These are phyloP conservation scores for Ustilago curta DNA, from an alignment of 1,284 basidiomycete genomes.

Conservation along the genomic window DNA sequence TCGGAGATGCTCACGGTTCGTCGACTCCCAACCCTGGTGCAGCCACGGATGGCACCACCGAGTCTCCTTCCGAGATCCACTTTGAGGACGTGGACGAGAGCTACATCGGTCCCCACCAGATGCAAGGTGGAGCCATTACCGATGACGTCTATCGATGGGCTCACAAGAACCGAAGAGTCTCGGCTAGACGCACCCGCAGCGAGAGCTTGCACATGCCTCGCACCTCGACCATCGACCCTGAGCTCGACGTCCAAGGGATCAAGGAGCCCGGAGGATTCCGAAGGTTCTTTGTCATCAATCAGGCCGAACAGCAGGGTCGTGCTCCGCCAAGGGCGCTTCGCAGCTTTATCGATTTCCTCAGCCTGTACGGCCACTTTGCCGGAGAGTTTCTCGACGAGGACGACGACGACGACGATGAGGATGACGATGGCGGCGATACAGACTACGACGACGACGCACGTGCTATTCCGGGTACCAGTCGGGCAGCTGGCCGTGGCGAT, in stretches of 20 bases:
- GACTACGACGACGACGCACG: constrained; percentile 36
- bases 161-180: constrained; percentile 61
- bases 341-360: constrained; percentile 68
- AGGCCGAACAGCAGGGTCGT: constrained; percentile 63
- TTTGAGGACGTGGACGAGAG: constrained; percentile 46
- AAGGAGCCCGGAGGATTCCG: constrained; percentile 67
- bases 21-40: constrained; percentile 17
- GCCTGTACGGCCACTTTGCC: constrained; percentile 67
- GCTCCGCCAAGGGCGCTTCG: constrained; percentile 63
- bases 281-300: constrained; percentile 60
- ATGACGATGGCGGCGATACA: constrained; percentile 50
- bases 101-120: constrained; percentile 63
- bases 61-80: constrained; percentile 25
- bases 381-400: constrained; percentile 65
- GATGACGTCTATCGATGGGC: constrained; percentile 69
- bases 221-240: constrained; percentile 60
- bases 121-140: constrained; percentile 67
- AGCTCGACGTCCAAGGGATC: constrained; percentile 60
- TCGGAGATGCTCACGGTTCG: constrained; percentile 20
- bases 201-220: constrained; percentile 66
- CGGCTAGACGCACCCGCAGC: constrained; percentile 48
- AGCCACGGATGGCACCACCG: constrained; percentile 5
- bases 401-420: constrained; percentile 60
- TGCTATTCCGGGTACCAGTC: constrained; percentile 44
- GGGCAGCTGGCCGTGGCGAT: constrained; percentile 45